Evolutionary conservation across 2,329 filamentous ascomycete species (phyloP).

Genomic region (Ascochyta viciae-villosae): DNA sequence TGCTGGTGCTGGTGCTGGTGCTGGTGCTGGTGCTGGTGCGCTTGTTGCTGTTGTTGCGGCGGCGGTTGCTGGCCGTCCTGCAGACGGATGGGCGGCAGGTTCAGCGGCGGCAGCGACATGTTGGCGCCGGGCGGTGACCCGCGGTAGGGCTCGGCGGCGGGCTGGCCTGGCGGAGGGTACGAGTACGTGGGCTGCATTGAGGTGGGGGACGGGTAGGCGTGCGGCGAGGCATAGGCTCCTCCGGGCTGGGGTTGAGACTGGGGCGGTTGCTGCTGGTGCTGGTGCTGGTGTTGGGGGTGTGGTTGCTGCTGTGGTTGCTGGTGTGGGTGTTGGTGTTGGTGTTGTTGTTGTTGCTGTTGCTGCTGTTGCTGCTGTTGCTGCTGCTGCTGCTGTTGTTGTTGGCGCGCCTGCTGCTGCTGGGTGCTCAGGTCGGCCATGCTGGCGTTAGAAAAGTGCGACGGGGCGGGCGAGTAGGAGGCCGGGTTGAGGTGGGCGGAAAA

Average conservation of each 20-base stretch:
- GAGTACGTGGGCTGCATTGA: slow-evolving; percentile 58
- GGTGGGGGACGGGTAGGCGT: slow-evolving; percentile 58
- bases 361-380: slow-evolving; percentile 37
- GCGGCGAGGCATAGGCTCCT: slow-evolving; percentile 55
- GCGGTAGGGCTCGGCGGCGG: slow-evolving; percentile 53
- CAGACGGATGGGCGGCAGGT: slow-evolving; percentile 60
- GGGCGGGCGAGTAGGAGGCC: slow-evolving; percentile 42
- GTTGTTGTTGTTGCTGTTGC: slow-evolving; percentile 23
- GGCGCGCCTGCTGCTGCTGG: slow-evolving; percentile 37
- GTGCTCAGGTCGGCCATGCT: slow-evolving; percentile 45
- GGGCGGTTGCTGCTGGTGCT: slow-evolving; percentile 28
- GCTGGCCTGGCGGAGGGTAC: slow-evolving; percentile 53
- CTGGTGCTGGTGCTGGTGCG: slow-evolving; percentile 30
- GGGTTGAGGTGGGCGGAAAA: slow-evolving; percentile 31
- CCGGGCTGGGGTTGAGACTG: slow-evolving; percentile 18
- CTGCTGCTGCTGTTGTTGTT: slow-evolving; percentile 30
- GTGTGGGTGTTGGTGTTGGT: slow-evolving; percentile 31
- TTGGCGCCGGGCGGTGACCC: slow-evolving; percentile 55
- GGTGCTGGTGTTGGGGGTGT: slow-evolving; percentile 26
- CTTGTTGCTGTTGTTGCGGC: slow-evolving; percentile 40
- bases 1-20: slow-evolving; percentile 58
- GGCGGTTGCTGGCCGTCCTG: slow-evolving; percentile 53
- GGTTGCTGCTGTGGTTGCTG: slow-evolving; percentile 24
- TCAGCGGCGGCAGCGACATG: slow-evolving; percentile 55
- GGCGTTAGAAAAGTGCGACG: slow-evolving; percentile 41